phyloP scores from a whole-genome alignment of 2,329 filamentous ascomycete species.

The Trichothecium sympodiale region DNA sequence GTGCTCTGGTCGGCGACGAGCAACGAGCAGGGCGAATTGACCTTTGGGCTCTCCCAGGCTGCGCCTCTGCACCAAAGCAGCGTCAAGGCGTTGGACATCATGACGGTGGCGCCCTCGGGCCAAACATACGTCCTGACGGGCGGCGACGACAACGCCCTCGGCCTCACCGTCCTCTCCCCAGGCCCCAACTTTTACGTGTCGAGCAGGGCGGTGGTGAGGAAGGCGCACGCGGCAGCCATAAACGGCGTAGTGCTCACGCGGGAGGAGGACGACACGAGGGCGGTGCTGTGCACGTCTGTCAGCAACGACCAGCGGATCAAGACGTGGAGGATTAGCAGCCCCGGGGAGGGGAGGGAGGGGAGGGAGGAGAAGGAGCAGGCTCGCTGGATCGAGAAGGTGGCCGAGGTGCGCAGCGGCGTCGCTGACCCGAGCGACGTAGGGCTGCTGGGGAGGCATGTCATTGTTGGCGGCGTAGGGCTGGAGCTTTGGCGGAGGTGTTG shows the following conservation, averaged over 20 bases:
- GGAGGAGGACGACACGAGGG: constrained; percentile 5
- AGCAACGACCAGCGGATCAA: constrained; percentile 54
- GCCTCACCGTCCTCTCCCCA: constrained; percentile 30
- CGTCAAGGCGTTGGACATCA: constrained; percentile 54
- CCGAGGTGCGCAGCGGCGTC: constrained; percentile 44
- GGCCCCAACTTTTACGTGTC: constrained; percentile 10
- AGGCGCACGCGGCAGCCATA: constrained; percentile 62
- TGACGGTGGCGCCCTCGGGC: constrained; percentile 3
- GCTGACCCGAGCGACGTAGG: constrained; percentile 47
- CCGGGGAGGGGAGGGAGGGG: constrained; percentile 7
- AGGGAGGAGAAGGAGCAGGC: constrained; percentile 16
- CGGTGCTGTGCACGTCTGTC: constrained; percentile 26
- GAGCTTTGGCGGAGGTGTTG: too few species aligned
- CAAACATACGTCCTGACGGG: constrained; percentile 52
- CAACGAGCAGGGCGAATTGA: constrained; percentile 3
- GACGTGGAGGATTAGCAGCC: constrained; percentile 32
- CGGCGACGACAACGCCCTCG: constrained; percentile 80
- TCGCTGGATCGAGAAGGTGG: constrained; percentile 19
- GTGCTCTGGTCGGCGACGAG: constrained; percentile 40
- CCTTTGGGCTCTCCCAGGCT: constrained; percentile 18
- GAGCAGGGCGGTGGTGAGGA: constrained; percentile 17
- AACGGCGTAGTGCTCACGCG: constrained; percentile 37
- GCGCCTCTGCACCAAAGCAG: constrained; percentile 64
- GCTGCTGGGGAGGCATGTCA: constrained; percentile 19
- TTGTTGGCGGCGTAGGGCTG: constrained; percentile 35